phyloP scores from a whole-genome alignment of 202 grass and related monocot genomes.

The Carex sylvatica region DNA sequence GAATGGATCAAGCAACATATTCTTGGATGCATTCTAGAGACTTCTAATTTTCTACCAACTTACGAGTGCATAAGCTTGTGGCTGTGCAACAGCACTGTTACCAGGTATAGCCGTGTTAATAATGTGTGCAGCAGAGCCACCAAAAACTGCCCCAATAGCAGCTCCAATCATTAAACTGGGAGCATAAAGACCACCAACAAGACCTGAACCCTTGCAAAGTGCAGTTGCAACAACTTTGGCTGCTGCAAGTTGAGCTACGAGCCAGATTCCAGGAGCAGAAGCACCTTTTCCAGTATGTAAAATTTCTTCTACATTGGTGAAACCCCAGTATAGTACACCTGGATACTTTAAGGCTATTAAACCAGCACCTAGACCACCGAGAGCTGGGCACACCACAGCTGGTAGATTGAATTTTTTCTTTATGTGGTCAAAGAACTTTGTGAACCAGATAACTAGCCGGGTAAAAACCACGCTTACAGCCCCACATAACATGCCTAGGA shows the following conservation, averaged over 20 bases:
- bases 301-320: slow-evolving; percentile 98
- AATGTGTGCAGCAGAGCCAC: slow-evolving; percentile 79
- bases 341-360: slow-evolving; percentile 97
- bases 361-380: slow-evolving; percentile 94
- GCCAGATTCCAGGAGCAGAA: slow-evolving; percentile 95
- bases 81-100: slow-evolving; percentile 89
- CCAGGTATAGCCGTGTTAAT: slow-evolving; percentile 92
- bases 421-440: slow-evolving; percentile 83
- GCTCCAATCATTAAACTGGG: slow-evolving; percentile 99
- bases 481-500: slow-evolving; percentile 98
- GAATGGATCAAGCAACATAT: slow-evolving; percentile 1
- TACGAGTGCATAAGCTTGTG: slow-evolving; percentile 98
- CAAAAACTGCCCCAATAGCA: slow-evolving; percentile 95
- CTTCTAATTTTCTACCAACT: slow-evolving; percentile 25
- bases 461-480: slow-evolving; percentile 88
- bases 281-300: slow-evolving; percentile 95
- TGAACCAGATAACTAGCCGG: slow-evolving; percentile 92
- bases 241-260: slow-evolving; percentile 81
- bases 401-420: slow-evolving; percentile 81
- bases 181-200: slow-evolving; percentile 97
- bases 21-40: slow-evolving; percentile 7
- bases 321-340: slow-evolving; percentile 96
- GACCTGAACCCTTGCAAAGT: slow-evolving; percentile 98
- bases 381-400: slow-evolving; percentile 93
- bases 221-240: slow-evolving; percentile 97